Evolutionary conservation across 2,329 filamentous ascomycete species (phyloP).

Genomic region (Lojkania enalia): DNA sequence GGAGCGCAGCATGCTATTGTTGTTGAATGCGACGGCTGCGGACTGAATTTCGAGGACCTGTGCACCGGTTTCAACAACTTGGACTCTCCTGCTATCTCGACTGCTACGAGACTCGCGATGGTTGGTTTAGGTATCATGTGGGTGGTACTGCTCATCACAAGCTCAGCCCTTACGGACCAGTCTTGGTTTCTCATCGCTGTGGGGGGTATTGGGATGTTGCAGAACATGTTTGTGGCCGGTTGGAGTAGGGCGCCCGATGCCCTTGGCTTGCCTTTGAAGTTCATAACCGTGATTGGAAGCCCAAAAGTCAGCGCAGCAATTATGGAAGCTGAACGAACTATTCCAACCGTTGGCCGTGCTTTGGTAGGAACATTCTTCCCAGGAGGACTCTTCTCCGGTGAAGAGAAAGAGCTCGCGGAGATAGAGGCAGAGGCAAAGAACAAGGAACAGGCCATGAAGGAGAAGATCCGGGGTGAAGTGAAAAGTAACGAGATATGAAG

Average conservation of each 20-base stretch:
- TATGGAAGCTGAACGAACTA: slow-evolving; percentile 12
- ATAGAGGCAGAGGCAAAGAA: no score
- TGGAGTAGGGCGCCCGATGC: slow-evolving; percentile 13
- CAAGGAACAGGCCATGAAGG: no score
- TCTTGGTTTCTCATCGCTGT: slow-evolving; percentile 27
- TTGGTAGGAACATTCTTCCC: slow-evolving; percentile 15
- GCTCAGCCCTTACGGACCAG: slow-evolving; percentile 15
- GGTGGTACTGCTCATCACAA: slow-evolving; percentile 23
- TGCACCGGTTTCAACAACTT: slow-evolving; percentile 17
- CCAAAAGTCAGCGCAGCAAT: slow-evolving; percentile 16
- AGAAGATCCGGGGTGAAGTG: no score
- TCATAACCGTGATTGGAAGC: slow-evolving; percentile 11
- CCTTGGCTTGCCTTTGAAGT: slow-evolving; percentile 18
- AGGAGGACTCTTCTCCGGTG: slow-evolving; percentile 12
- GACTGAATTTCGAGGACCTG: slow-evolving; percentile 21
- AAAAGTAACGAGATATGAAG: no score
- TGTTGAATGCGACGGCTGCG: slow-evolving; percentile 10
- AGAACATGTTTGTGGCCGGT: slow-evolving; percentile 25
- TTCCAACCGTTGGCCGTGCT: slow-evolving; percentile 13
- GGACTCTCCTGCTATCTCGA: slow-evolving; percentile 13
- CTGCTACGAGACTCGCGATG: slow-evolving; percentile 11
- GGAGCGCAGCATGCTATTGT: slow-evolving; percentile 21
- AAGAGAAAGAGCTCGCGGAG: no score
- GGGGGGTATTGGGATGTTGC: slow-evolving; percentile 25
- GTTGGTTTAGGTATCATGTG: slow-evolving; percentile 4